Evolutionary conservation across 1,284 basidiomycete species (phyloP).

Genomic region (Trichosporon sp.): DNA sequence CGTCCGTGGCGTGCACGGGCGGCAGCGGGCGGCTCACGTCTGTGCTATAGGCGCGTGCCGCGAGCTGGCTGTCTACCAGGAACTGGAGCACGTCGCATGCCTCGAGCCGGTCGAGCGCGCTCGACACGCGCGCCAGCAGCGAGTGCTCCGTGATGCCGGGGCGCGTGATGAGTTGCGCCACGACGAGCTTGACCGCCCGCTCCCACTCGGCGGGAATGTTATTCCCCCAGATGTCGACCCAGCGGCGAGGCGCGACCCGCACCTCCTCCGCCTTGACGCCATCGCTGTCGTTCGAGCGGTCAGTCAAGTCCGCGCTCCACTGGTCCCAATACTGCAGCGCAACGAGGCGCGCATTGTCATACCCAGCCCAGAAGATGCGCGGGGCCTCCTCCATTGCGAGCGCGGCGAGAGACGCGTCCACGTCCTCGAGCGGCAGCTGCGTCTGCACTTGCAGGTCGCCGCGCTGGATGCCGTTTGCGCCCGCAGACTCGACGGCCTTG

Average conservation of each 20-base stretch:
- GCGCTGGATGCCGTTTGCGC: conserved; percentile 24
- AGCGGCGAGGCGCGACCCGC: conserved; percentile 39
- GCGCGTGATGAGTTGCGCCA: conserved; percentile 61
- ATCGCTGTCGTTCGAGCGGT: background rate
- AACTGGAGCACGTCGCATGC: conserved; percentile 61
- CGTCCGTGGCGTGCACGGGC: conserved; percentile 35
- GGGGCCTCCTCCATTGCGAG: conserved; percentile 44
- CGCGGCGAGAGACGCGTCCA: conserved; percentile 20
- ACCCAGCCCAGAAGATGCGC: conserved; percentile 65
- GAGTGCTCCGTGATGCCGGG: conserved; percentile 62
- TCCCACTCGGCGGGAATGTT: conserved; percentile 64
- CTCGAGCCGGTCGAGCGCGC: conserved; percentile 70
- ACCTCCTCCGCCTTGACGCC: background rate
- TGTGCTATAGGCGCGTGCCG: conserved; percentile 9
- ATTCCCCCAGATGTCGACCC: conserved; percentile 67
- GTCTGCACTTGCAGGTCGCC: conserved; percentile 13
- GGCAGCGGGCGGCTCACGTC: conserved; percentile 16
- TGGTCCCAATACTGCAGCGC: conserved; percentile 53
- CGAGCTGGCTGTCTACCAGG: conserved; percentile 44
- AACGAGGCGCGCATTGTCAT: conserved; percentile 56
- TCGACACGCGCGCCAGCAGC: conserved; percentile 62
- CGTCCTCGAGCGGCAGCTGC: conserved; percentile 4
- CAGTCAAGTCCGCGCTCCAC: conserved; percentile 56
- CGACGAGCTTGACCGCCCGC: conserved; percentile 62
- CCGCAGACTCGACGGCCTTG: conserved; percentile 18